Evolutionary conservation across 768 basidiomycete species (phyloP).

Genomic region (Tylopilus felleus): DNA sequence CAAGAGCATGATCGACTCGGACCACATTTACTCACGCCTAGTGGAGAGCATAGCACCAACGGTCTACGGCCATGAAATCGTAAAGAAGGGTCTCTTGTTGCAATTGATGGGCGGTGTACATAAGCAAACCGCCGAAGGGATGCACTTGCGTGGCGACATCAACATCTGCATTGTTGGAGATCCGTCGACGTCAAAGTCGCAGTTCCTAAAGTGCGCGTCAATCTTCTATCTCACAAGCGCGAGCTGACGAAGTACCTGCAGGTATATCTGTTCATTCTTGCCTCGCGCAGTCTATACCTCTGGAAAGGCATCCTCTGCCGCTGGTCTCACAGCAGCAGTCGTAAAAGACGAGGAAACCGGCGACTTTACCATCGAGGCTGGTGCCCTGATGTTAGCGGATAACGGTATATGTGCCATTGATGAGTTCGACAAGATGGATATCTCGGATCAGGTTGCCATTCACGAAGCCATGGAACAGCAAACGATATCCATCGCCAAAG

Average conservation of each 20-base stretch:
- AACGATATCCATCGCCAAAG: conserved; percentile 98
- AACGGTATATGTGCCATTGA: conserved; percentile 99
- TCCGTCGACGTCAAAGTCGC: conserved; percentile 96
- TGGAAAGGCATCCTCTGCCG: conserved; percentile 98
- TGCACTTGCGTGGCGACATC: conserved; percentile 97
- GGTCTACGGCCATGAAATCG: conserved; percentile 97
- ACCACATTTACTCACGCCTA: conserved; percentile 91
- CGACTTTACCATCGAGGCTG: conserved; percentile 99
- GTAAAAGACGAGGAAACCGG: conserved; percentile 99
- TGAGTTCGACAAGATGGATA: conserved; percentile 99
- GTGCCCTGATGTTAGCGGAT: conserved; percentile 98
- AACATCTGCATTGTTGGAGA: conserved; percentile 99
- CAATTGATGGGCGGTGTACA: conserved; percentile 99
- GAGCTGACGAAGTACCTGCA: conserved; percentile 29
- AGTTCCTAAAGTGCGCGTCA: conserved; percentile 86
- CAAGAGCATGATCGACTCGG: conserved; percentile 88
- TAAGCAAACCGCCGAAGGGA: conserved; percentile 93
- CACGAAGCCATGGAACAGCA: conserved; percentile 99
- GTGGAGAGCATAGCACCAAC: conserved; percentile 97
- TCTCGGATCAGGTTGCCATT: conserved; percentile 97
- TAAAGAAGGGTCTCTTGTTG: conserved; percentile 94
- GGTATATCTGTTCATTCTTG: conserved; percentile 96
- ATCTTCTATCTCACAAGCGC: background rate
- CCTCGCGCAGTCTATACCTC: conserved; percentile 98
- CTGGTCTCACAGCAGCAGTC: conserved; percentile 97